Conservation (phyloP, 2,329 filamentous ascomycete species). For the Trichoderma koningiopsis region DNA sequence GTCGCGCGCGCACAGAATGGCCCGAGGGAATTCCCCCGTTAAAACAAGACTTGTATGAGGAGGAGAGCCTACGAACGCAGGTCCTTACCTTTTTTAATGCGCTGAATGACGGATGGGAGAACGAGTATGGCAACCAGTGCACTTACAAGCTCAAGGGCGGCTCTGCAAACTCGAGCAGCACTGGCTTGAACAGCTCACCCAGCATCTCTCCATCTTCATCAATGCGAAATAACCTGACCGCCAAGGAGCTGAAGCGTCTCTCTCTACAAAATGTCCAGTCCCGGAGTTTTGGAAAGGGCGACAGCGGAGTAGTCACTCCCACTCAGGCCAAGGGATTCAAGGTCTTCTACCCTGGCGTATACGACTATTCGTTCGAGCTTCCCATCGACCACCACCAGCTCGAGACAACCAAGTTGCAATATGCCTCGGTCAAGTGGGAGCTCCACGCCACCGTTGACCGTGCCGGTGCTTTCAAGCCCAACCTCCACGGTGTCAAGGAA, state of each 20-base stretch:
- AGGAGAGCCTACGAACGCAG: conserved; percentile 83
- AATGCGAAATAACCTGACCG: conserved; percentile 35
- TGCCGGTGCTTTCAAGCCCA: conserved; percentile 86
- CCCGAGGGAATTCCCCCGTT: conserved; percentile 91
- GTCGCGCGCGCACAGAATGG: conserved; percentile 89
- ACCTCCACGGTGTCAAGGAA: conserved; percentile 79
- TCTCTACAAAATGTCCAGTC: conserved; percentile 81
- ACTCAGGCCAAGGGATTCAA: conserved; percentile 74
- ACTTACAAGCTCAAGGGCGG: conserved; percentile 52
- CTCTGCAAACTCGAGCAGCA: conserved; percentile 41
- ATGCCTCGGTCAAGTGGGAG: conserved; percentile 86
- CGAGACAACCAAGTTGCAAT: conserved; percentile 84
- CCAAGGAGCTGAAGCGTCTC: conserved; percentile 64
- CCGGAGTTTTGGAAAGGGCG: conserved; percentile 81
- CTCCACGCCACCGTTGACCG: conserved; percentile 83
- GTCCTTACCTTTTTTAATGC: conserved; percentile 93
- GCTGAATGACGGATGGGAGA: conserved; percentile 61
- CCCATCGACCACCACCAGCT: conserved; percentile 86
- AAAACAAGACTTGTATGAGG: conserved; percentile 81
- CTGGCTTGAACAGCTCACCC: conserved; percentile 35
- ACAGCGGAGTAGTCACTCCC: conserved; percentile 64
- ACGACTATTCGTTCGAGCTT: conserved; percentile 77
- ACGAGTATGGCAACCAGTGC: conserved; percentile 65
- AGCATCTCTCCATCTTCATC: conserved; percentile 30
- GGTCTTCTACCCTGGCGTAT: conserved; percentile 74